Evolutionary conservation across 1,284 basidiomycete genomes (phyloP).

Genomic region (Puccinia polysora): DNA sequence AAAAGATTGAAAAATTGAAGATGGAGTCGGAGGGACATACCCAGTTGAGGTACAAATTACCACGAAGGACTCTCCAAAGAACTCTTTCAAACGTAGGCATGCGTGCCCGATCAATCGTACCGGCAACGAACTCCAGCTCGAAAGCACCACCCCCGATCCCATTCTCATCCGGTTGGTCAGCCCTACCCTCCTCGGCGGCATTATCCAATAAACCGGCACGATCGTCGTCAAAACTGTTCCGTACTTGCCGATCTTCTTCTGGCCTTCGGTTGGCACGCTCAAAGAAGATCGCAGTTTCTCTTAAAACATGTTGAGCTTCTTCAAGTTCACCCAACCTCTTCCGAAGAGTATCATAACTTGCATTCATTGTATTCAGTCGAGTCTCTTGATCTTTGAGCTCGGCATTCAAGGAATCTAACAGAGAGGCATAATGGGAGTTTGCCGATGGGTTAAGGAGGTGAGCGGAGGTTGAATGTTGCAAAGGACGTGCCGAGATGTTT

Average conservation of each 20-base stretch:
- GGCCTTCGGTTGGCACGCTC: conserved; percentile 62
- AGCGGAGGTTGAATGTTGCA: conserved; percentile 58
- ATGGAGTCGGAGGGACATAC: conserved; percentile 15
- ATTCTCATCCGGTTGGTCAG: conserved; percentile 60
- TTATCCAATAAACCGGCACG: conserved; percentile 85
- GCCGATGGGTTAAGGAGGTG: conserved; percentile 69
- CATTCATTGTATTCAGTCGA: conserved; percentile 84
- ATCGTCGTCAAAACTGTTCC: conserved; percentile 83
- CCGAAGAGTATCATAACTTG: conserved; percentile 81
- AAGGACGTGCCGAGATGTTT: conserved; percentile 64
- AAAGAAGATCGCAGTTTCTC: conserved; percentile 96
- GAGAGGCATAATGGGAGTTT: conserved; percentile 15
- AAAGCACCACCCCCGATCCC: conserved; percentile 32
- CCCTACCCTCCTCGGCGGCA: conserved; percentile 62
- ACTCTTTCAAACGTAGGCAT: conserved; percentile 94
- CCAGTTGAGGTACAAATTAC: conserved; percentile 99
- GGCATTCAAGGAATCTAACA: conserved; percentile 82
- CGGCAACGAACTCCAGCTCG: conserved; percentile 70
- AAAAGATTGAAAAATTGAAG: not conserved
- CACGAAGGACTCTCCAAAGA: conserved; percentile 93
- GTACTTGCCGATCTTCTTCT: conserved; percentile 10
- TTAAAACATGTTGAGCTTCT: conserved; percentile 86
- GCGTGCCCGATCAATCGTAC: conserved; percentile 88
- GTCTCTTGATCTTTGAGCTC: conserved; percentile 83
- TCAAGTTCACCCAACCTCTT: conserved; percentile 80